Evolutionary conservation across 192 early-diverging fungal species (phyloP).

Genomic region (Powellomyces hirtus): DNA sequence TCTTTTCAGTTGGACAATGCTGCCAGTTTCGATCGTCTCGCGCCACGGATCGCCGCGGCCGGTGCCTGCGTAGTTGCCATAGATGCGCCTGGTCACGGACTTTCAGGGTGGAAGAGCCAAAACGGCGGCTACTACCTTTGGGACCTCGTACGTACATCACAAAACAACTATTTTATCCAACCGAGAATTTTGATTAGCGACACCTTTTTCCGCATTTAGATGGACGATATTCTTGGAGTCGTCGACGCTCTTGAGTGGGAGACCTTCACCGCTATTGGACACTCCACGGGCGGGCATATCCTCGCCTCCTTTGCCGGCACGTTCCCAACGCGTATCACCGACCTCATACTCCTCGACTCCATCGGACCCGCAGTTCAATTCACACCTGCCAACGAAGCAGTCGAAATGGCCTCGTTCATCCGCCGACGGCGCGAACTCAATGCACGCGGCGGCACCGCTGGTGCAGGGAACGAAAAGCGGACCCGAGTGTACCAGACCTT

Average conservation of each 20-base stretch:
- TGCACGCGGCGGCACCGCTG: background rate
- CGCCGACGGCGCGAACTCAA: background rate
- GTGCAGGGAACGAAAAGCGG: background rate
- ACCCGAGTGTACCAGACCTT: conserved; percentile 25
- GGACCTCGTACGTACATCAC: conserved; percentile 34
- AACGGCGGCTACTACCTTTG: conserved; percentile 34
- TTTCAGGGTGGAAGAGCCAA: conserved; percentile 8
- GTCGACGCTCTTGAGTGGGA: conserved; percentile 17
- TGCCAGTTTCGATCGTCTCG: conserved; percentile 15
- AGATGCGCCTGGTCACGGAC: conserved; percentile 42
- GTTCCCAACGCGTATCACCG: conserved; percentile 28
- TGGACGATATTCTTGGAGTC: conserved; percentile 29
- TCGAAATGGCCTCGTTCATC: conserved; percentile 24
- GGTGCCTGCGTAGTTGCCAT: conserved; percentile 20
- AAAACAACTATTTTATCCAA: no score
- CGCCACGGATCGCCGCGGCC: conserved; percentile 10
- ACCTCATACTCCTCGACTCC: conserved; percentile 40
- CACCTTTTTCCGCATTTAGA: conserved; percentile 5
- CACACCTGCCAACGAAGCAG: background rate
- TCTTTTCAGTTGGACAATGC: conserved; percentile 35
- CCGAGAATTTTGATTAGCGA: no score
- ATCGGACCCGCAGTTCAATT: conserved; percentile 36
- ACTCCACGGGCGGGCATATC: conserved; percentile 41
- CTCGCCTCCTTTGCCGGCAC: conserved; percentile 27
- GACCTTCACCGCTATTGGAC: conserved; percentile 30